Conservation (phyloP, 1,139 yeast species). For the Protomyces lactucae-debilis region DNA sequence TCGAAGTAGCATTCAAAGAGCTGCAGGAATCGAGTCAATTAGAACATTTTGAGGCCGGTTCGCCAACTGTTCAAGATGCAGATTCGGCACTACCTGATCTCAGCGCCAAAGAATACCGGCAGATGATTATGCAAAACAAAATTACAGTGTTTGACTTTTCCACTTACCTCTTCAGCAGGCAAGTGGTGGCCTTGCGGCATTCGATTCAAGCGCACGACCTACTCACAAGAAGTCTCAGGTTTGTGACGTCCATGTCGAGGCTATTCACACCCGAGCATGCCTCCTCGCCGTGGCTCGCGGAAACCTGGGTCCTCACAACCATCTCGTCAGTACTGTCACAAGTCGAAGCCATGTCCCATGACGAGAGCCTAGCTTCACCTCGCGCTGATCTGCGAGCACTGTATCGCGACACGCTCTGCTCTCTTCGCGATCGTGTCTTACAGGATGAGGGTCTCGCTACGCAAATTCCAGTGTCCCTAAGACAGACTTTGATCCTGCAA, state of each 20-base stretch:
- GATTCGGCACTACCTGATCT: constrained; percentile 7
- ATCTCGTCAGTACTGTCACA: not conserved
- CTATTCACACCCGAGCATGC: constrained; percentile 1
- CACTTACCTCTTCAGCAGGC: constrained; percentile 44
- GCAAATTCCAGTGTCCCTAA: not conserved
- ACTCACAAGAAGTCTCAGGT: constrained; percentile 32
- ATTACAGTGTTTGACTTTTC: constrained; percentile 45
- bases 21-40: constrained; percentile 20
- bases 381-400: not conserved
- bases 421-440: not conserved
- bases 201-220: constrained; percentile 34
- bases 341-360: not conserved
- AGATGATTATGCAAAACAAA: constrained; percentile 41
- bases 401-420: not conserved
- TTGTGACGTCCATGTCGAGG: constrained; percentile 30
- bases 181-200: constrained; percentile 39
- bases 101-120: constrained; percentile 33
- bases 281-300: not conserved
- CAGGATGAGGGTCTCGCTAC: not conserved
- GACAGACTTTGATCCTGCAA: not conserved
- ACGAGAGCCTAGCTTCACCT: not conserved
- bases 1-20: constrained; percentile 37
- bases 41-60: not conserved
- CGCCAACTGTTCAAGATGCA: constrained; percentile 2
- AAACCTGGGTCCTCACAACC: not conserved